Percentiles rank a stretch among this genome's conserved stretches.
phyloP scores from a whole-genome alignment of 2,329 filamentous ascomycete genomes.

The Pseudogymnoascus sp. region DNA sequence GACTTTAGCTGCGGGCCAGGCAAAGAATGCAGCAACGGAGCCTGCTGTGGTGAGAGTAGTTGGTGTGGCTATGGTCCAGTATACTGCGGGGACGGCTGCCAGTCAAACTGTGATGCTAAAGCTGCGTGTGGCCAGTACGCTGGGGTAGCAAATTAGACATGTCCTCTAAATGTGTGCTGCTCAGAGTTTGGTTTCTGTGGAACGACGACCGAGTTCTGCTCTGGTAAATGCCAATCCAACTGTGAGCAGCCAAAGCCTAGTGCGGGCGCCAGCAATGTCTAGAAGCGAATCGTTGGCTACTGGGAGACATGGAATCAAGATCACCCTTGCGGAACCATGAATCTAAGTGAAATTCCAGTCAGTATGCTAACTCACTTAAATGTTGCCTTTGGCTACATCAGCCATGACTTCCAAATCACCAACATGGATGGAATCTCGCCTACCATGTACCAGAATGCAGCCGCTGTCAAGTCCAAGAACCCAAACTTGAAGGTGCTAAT shows the following conservation, averaged over 20 bases:
- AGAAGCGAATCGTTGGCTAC: neutral
- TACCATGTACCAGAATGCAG: conserved; percentile 11
- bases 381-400: neutral
- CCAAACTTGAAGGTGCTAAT: conserved; percentile 25
- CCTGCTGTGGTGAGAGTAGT: conserved; percentile 21
- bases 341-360: neutral
- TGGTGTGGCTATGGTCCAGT: conserved; percentile 18
- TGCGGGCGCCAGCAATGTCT: neutral
- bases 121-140: conserved; percentile 16
- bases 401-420: neutral
- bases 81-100: conserved; percentile 22
- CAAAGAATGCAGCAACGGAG: conserved; percentile 20
- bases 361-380: neutral
- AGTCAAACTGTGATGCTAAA: conserved; percentile 16
- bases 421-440: conserved; percentile 20
- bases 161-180: conserved; percentile 17
- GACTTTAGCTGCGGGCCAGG: conserved; percentile 14
- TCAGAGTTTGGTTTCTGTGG: conserved; percentile 14
- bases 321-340: neutral
- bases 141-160: conserved; percentile 5
- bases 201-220: neutral
- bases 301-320: neutral
- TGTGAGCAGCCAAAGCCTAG: neutral
- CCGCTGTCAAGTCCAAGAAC: conserved; percentile 26
- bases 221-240: neutral